Percentiles rank a stretch among this genome's conserved stretches.
These are phyloP conservation scores for Malbranchea zuffiana DNA, from an alignment of 2,329 filamentous ascomycete species.

Conservation along the genomic window DNA sequence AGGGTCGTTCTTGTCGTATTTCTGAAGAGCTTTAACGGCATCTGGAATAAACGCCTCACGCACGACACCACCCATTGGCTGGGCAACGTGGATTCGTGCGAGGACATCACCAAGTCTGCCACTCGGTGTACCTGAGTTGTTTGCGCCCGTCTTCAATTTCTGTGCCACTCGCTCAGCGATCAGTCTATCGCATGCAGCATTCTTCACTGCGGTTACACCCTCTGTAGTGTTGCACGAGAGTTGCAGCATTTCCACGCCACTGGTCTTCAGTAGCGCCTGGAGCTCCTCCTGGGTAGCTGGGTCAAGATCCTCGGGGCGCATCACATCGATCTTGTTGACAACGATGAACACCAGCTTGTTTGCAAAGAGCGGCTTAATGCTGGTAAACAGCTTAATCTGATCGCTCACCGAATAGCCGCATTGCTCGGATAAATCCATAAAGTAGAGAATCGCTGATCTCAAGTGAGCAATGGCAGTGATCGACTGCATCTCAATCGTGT, in stretches of 20 bases:
- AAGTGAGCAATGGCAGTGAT: slow-evolving; percentile 97
- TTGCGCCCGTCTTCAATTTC: slow-evolving; percentile 84
- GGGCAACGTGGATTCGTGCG: slow-evolving; percentile 90
- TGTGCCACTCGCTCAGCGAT: slow-evolving; percentile 88
- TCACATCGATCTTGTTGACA: slow-evolving; percentile 96
- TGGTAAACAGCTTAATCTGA: slow-evolving; percentile 90
- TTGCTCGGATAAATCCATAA: slow-evolving; percentile 95
- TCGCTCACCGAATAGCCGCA: slow-evolving; percentile 88
- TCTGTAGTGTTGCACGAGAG: slow-evolving; percentile 92
- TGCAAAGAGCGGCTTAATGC: slow-evolving; percentile 90
- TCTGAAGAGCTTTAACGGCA: slow-evolving; percentile 65
- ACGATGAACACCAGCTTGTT: slow-evolving; percentile 97
- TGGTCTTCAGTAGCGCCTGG: slow-evolving; percentile 67
- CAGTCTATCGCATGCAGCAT: slow-evolving; percentile 82
- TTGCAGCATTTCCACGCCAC: slow-evolving; percentile 85
- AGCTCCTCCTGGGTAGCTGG: slow-evolving; percentile 66
- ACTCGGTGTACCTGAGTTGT: slow-evolving; percentile 63
- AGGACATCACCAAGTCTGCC: slow-evolving; percentile 82
- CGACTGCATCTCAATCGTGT: slow-evolving; percentile 98
- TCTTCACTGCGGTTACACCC: slow-evolving; percentile 89
- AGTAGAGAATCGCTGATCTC: slow-evolving; percentile 88
- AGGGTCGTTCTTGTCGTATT: slow-evolving; percentile 86
- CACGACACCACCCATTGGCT: slow-evolving; percentile 68
- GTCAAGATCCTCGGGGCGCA: slow-evolving; percentile 76
- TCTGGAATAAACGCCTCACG: slow-evolving; percentile 84